These are phyloP conservation scores for Gaertneriomyces semiglobifer DNA, from an alignment of 192 early-diverging fungal genomes.

Conservation along the genomic window DNA sequence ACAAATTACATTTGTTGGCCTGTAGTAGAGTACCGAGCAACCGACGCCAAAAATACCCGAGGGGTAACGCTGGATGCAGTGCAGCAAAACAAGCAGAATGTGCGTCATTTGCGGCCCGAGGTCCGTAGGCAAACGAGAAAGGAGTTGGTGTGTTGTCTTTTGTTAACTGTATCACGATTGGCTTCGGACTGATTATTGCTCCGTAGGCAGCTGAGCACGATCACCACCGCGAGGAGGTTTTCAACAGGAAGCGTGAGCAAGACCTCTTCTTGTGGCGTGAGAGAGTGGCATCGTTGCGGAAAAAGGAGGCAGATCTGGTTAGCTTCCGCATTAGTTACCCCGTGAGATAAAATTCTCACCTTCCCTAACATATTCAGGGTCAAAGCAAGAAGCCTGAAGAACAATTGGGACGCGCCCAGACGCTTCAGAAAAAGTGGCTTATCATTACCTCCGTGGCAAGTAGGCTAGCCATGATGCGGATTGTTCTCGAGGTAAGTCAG, in stretches of 20 bases:
- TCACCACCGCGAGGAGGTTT: slow-evolving; percentile 33
- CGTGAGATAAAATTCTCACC: no score
- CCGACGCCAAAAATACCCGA: slow-evolving; percentile 7
- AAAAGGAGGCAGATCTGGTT: slow-evolving; percentile 36
- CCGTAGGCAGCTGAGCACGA: slow-evolving; percentile 6
- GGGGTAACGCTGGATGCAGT: slow-evolving; percentile 29
- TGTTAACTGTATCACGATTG: neutral
- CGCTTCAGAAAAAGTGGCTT: slow-evolving; percentile 53
- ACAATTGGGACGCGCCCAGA: slow-evolving; percentile 36
- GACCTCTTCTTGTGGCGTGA: slow-evolving; percentile 34
- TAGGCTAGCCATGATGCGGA: slow-evolving; percentile 36
- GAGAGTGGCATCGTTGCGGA: slow-evolving; percentile 36
- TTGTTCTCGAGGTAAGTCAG: slow-evolving; percentile 32
- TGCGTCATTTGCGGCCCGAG: slow-evolving; percentile 20
- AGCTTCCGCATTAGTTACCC: neutral
- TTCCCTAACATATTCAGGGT: no score
- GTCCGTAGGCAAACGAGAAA: slow-evolving; percentile 29
- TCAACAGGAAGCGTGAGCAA: slow-evolving; percentile 37
- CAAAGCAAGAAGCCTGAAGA: slow-evolving; percentile 42
- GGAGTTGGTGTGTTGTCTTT: neutral
- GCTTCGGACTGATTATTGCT: neutral
- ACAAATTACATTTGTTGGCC: neutral
- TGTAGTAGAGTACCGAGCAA: slow-evolving; percentile 19
- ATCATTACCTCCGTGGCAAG: slow-evolving; percentile 44
- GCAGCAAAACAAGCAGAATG: slow-evolving; percentile 25